phyloP scores from a whole-genome alignment of 148 eudicot species.

The Cornus kousa region DNA sequence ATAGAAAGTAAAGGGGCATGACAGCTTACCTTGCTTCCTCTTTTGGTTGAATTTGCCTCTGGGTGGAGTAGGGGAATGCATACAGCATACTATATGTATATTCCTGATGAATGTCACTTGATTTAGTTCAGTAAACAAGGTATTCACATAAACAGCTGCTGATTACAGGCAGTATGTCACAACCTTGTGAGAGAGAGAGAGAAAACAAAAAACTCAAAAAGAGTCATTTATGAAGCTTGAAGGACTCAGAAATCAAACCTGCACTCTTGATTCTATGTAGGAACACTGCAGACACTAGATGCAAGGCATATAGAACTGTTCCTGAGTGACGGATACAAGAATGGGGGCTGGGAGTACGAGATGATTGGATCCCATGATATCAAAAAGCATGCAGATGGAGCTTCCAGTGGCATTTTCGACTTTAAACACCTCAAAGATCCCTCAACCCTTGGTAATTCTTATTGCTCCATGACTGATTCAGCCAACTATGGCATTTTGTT shows the following conservation, averaged over 20 bases:
- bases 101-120: neutral
- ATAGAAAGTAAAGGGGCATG: too few species aligned
- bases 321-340: conserved; percentile 52
- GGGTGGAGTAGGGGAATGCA: neutral
- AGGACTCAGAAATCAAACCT: neutral
- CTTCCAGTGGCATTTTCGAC: conserved; percentile 80
- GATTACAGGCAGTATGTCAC: neutral
- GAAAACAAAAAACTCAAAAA: neutral
- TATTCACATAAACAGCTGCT: neutral
- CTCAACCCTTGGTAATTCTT: conserved; percentile 66
- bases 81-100: neutral
- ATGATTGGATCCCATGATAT: conserved; percentile 59
- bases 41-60: too few species aligned
- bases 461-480: neutral
- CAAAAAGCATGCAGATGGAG: conserved; percentile 49
- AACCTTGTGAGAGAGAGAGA: neutral
- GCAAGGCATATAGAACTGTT: conserved; percentile 89
- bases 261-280: conserved; percentile 31
- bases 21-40: too few species aligned
- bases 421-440: conserved; percentile 51
- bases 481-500: neutral
- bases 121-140: neutral
- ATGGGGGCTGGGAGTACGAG: conserved; percentile 78
- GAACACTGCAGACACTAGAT: conserved; percentile 93
- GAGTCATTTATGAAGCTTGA: neutral